Evolutionary conservation across 2,329 filamentous ascomycete species (phyloP), one percentile per base, ranked within the genome.

Genomic region (Zasmidium cellare): DNA sequence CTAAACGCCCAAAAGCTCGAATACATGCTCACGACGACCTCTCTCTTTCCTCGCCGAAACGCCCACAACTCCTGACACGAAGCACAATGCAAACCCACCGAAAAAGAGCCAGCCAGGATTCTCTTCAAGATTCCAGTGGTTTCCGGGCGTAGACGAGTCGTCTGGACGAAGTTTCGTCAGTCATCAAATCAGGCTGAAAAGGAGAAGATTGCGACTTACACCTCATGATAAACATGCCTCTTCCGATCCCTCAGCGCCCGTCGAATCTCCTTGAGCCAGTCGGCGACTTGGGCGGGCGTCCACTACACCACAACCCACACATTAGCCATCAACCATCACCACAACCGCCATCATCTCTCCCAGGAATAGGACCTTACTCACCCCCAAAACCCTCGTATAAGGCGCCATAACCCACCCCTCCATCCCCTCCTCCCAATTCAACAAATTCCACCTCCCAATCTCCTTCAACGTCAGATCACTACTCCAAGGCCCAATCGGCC

Each of bases 401-500:
- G 73, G 60, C 38, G 73, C 74, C 67, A 76, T 67, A 5, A 72
- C 65, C 76, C 75, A 78, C 1, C 74, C 71, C 59, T 77, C 75
- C 52, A 77, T 67, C 1, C 75, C 75, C 45, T 75, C 73, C 47
- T 67, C 65, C 74, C 75, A 77, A 57, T 76, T 75, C 46, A 75
- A 52, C 64, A 75, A 63, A 16, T 75, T 71, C 65, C 65, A 70
- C 22, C 61, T 55, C 16, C 77, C 75, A 44, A 75, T 69, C 53
- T 76, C 72, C 63, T 78, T 78, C 51, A 73, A 55, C 51, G 65
- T 69, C 28, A 66, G 61, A 55, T 76, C 74, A 6, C 62, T 69
- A 35, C 70, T 69, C 77, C 77, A 80, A 9, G 72, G 69, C 2
- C 75, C 75, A 16, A 79, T 67, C 0, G 78, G 77, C 70, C 75